phyloP scores from a whole-genome alignment of 257 asterid genomes.

The Solanum sejunctum region DNA sequence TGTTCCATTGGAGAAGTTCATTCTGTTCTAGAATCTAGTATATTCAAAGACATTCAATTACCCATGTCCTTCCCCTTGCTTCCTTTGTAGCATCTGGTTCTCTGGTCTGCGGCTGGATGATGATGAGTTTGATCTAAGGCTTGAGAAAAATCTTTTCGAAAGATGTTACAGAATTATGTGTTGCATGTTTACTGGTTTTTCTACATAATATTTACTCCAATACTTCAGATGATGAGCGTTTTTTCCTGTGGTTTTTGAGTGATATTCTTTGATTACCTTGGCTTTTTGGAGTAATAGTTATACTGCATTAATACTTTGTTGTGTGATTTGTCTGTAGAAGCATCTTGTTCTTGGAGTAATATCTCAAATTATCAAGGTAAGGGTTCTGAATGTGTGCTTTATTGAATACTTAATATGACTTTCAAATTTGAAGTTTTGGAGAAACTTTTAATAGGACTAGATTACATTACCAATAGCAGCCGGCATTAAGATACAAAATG shows the following conservation, averaged over 20 bases:
- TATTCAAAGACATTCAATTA: not conserved
- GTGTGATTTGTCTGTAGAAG: slow-evolving; percentile 47
- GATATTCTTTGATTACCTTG: not conserved
- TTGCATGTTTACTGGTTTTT: not conserved
- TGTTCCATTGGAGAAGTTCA: not conserved
- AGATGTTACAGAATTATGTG: not conserved
- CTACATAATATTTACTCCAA: not conserved
- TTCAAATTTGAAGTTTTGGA: not conserved
- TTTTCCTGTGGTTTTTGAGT: not conserved
- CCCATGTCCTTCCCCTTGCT: not conserved
- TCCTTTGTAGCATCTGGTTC: not conserved
- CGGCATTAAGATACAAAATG: not conserved
- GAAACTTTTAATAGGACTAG: not conserved
- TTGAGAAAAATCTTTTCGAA: not conserved
- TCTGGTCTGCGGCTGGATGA: not conserved
- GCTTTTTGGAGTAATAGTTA: not conserved
- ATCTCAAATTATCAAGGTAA: slow-evolving; percentile 95
- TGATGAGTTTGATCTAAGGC: not conserved
- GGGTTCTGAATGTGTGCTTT: not conserved
- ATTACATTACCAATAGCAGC: not conserved
- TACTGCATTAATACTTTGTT: slow-evolving; percentile 8
- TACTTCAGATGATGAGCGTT: not conserved
- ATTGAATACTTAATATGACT: not conserved
- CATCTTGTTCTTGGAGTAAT: slow-evolving; percentile 97
- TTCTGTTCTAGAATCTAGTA: not conserved